A percentile compares a stretch with the other conserved stretches of the same genome.
Evolutionary conservation across 1,139 yeast genomes (phyloP).

Genomic region (Trichomonascaceae sp.): DNA sequence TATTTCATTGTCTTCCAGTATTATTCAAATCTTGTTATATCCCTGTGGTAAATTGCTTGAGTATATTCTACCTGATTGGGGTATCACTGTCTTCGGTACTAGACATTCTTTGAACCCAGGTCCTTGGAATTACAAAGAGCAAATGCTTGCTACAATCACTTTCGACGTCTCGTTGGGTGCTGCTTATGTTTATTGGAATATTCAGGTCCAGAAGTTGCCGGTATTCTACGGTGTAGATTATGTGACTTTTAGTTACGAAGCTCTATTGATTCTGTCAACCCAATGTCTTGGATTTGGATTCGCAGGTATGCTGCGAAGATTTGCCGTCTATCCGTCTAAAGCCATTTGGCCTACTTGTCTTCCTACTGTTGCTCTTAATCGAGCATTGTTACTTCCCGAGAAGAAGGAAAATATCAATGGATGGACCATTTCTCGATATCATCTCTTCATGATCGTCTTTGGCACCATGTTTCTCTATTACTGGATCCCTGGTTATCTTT

Average conservation of each 20-base stretch:
- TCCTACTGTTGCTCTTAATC: conserved; percentile 50
- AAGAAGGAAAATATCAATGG: conserved; percentile 37
- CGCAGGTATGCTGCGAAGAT: conserved; percentile 53
- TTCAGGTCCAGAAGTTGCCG: conserved; percentile 11
- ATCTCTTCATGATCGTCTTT: conserved; percentile 39
- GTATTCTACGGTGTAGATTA: conserved; percentile 38
- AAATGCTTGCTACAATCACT: conserved; percentile 52
- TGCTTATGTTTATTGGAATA: conserved; percentile 9
- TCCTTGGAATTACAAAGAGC: conserved; percentile 65
- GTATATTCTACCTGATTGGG: conserved; percentile 44
- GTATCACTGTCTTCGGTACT: conserved; percentile 37
- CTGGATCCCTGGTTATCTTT: conserved; percentile 52
- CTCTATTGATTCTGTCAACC: conserved; percentile 44
- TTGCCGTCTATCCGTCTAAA: conserved; percentile 50
- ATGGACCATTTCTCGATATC: conserved; percentile 45
- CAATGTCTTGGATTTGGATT: conserved; percentile 58
- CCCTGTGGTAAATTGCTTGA: conserved; percentile 44
- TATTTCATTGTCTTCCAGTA: conserved; percentile 41
- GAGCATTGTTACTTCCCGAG: conserved; percentile 41
- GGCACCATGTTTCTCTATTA: conserved; percentile 43
- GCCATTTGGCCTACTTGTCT: conserved; percentile 53
- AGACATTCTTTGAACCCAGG: conserved; percentile 49
- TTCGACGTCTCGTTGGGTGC: conserved; percentile 21
- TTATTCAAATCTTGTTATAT: conserved; percentile 53
- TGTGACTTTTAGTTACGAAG: conserved; percentile 46